These are phyloP conservation scores for Groenewaldozyma salmanticensis DNA, from an alignment of 805 yeast genomes.

Conservation along the genomic window DNA sequence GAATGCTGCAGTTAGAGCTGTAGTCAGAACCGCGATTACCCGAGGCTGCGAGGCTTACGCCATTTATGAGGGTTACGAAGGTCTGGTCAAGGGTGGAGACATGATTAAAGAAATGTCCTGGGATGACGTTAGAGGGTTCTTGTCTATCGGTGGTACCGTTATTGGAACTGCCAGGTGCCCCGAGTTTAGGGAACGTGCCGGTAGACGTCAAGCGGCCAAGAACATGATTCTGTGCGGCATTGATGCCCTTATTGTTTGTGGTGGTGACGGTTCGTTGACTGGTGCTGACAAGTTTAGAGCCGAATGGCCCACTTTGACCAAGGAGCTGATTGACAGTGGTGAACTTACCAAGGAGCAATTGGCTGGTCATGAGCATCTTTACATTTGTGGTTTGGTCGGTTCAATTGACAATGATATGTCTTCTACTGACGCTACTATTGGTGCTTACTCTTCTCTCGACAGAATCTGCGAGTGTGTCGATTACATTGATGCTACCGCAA, in stretches of 20 bases:
- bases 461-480: constrained; percentile 91
- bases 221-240: constrained; percentile 81
- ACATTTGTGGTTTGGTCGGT: constrained; percentile 91
- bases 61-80: constrained; percentile 90
- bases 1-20: constrained; percentile 94
- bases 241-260: constrained; percentile 91
- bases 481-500: constrained; percentile 95
- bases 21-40: constrained; percentile 83
- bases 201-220: constrained; percentile 74
- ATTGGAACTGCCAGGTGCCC: constrained; percentile 94
- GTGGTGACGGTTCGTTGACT: constrained; percentile 97
- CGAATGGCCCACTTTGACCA: constrained; percentile 87
- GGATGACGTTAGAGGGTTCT: constrained; percentile 93
- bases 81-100: constrained; percentile 80
- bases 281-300: constrained; percentile 92
- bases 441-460: constrained; percentile 88
- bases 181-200: constrained; percentile 77
- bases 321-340: constrained; percentile 53
- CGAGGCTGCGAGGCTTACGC: constrained; percentile 86
- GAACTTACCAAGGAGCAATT: constrained; percentile 50
- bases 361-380: constrained; percentile 57
- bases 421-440: constrained; percentile 91
- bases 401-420: constrained; percentile 98
- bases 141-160: constrained; percentile 86
- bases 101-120: constrained; percentile 70